A percentile compares a stretch with the other conserved stretches of the same genome.
Conservation (phyloP, 495 filamentous ascomycete species). For the Parathielavia appendiculata region DNA sequence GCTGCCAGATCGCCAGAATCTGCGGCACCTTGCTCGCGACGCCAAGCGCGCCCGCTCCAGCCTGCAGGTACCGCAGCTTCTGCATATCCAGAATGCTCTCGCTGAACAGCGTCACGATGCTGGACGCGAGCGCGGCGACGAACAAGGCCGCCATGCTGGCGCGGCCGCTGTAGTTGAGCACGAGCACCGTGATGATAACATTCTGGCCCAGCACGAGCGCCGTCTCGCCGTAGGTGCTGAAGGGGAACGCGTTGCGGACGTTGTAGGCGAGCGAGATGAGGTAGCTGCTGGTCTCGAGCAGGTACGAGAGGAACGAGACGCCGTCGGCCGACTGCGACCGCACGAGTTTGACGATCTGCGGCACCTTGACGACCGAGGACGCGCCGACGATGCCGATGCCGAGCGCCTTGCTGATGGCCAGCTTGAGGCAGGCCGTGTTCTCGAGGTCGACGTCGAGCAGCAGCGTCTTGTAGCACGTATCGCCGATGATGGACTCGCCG, state of each 20-base stretch:
- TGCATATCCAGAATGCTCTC: conserved; percentile 61
- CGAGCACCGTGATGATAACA: conserved; percentile 75
- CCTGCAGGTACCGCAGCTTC: conserved; percentile 71
- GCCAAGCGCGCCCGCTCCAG: conserved; percentile 73
- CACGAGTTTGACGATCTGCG: conserved; percentile 88
- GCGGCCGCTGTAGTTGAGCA: conserved; percentile 71
- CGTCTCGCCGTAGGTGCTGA: conserved; percentile 94
- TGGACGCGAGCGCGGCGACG: conserved; percentile 65
- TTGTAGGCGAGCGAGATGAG: conserved; percentile 88
- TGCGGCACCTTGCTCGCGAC: conserved; percentile 90
- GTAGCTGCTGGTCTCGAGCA: conserved; percentile 81
- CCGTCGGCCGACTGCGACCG: conserved; percentile 71
- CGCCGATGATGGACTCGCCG: conserved; percentile 73
- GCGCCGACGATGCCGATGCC: conserved; percentile 88
- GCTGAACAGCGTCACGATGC: conserved; percentile 63
- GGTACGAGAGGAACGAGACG: conserved; percentile 81
- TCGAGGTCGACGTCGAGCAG: conserved; percentile 73
- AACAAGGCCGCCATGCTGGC: conserved; percentile 59
- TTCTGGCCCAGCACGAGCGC: conserved; percentile 88
- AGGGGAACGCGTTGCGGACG: conserved; percentile 80
- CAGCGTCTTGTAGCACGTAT: conserved; percentile 74
- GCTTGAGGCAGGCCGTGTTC: conserved; percentile 70
- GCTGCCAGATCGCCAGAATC: conserved; percentile 73
- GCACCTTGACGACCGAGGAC: conserved; percentile 87
- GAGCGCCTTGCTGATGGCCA: conserved; percentile 84